These are phyloP conservation scores for Stereocaulon alpinum DNA, from an alignment of 495 filamentous ascomycete species.

Conservation along the genomic window DNA sequence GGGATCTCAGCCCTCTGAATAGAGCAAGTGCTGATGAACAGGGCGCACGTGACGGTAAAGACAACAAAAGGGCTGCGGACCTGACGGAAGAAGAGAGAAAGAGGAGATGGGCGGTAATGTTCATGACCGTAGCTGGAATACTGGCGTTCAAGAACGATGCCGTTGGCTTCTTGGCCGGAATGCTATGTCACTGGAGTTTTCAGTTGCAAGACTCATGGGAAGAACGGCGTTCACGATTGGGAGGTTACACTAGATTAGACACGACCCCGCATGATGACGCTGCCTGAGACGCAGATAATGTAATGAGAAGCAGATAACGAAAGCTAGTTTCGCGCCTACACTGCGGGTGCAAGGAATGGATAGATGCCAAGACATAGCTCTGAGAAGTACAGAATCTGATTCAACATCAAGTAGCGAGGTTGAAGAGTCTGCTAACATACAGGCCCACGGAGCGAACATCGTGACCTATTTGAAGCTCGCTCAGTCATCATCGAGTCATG, in stretches of 20 bases:
- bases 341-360: no score
- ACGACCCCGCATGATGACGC: neutral
- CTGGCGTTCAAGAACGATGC: conserved; percentile 86
- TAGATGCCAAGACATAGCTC: no score
- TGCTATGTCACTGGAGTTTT: conserved; percentile 56
- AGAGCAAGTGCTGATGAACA: neutral
- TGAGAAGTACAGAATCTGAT: no score
- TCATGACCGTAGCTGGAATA: conserved; percentile 68
- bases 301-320: no score
- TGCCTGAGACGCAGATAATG: no score
- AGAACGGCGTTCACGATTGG: neutral
- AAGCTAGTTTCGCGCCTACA: no score
- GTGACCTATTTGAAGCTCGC: no score
- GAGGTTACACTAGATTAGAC: conserved; percentile 2
- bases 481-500: no score
- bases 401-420: no score
- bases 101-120: conserved; percentile 76
- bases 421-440: no score
- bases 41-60: neutral
- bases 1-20: conserved; percentile 40
- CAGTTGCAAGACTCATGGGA: conserved; percentile 24
- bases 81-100: conserved; percentile 51
- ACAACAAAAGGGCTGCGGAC: conserved; percentile 29
- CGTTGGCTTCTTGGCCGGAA: conserved; percentile 72
- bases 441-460: no score